A percentile compares a stretch with the other conserved stretches of the same genome.
Conservation (phyloP, 2,329 filamentous ascomycete species). For the Dryadomyces quercivorus region DNA sequence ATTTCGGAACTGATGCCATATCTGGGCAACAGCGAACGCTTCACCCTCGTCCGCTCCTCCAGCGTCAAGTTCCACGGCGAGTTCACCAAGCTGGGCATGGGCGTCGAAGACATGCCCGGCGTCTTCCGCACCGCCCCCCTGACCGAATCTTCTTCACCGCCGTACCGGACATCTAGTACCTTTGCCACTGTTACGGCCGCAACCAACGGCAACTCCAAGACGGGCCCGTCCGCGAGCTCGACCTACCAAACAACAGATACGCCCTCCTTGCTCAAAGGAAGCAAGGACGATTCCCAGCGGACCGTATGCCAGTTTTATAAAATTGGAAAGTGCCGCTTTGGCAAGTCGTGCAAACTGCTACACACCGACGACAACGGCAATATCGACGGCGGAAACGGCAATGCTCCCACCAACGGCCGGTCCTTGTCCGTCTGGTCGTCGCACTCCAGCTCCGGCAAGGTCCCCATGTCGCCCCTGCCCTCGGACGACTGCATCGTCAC, state of each 20-base stretch:
- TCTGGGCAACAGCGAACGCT: conserved; percentile 31
- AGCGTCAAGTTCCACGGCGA: conserved; percentile 38
- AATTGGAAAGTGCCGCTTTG: conserved; percentile 19
- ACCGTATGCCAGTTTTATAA: conserved; percentile 17
- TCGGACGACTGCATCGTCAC: background rate
- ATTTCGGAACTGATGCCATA: conserved; percentile 42
- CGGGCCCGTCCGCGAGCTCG: background rate
- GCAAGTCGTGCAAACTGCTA: conserved; percentile 16
- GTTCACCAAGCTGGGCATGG: conserved; percentile 37
- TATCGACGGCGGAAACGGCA: background rate
- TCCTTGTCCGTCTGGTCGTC: too few relatives aligned
- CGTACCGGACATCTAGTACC: background rate
- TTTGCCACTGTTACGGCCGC: background rate
- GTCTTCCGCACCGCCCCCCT: conserved; percentile 29
- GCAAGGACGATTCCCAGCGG: conserved; percentile 7
- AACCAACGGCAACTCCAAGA: background rate
- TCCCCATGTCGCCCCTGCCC: background rate
- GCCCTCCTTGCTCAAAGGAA: background rate
- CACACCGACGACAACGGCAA: conserved; percentile 10
- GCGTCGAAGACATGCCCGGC: conserved; percentile 35
- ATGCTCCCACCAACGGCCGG: background rate
- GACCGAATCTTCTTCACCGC: background rate
- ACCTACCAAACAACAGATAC: background rate
- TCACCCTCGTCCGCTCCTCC: conserved; percentile 38
- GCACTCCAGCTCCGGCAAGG: too few relatives aligned